phyloP scores from a whole-genome alignment of 2,329 filamentous ascomycete species.

The Dothidotthia symphoricarpi region DNA sequence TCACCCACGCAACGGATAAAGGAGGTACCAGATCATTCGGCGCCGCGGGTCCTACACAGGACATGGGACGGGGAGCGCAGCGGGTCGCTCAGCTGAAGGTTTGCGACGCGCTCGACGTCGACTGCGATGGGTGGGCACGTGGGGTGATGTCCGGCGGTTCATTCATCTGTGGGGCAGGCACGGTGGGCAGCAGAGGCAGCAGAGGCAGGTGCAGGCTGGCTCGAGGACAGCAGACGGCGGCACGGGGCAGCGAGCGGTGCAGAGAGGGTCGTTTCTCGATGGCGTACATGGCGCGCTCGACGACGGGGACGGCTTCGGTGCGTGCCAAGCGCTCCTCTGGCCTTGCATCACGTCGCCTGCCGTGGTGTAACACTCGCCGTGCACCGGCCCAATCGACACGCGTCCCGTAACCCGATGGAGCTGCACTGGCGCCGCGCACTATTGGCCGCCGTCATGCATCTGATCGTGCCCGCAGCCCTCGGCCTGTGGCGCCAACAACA shows the following conservation, averaged over 20 bases:
- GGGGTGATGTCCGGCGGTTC: constrained; percentile 20
- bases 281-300: constrained; percentile 19
- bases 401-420: too few species aligned
- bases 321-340: constrained; percentile 2
- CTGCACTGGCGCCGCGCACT: too few species aligned
- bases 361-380: too few species aligned
- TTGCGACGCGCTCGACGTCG: constrained; percentile 29
- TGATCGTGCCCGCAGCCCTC: too few species aligned
- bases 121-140: constrained; percentile 17
- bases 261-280: constrained; percentile 22
- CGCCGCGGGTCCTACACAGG: constrained; percentile 19
- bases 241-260: neutral
- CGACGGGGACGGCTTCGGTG: neutral
- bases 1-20: constrained; percentile 75
- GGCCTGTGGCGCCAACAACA: too few species aligned
- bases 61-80: constrained; percentile 14
- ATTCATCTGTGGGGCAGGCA: constrained; percentile 25
- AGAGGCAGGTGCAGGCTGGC: constrained; percentile 2
- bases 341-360: neutral
- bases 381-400: too few species aligned
- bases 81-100: constrained; percentile 15
- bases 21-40: constrained; percentile 71
- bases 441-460: too few species aligned
- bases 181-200: constrained; percentile 3
- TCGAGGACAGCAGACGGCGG: neutral